phyloP scores from a whole-genome alignment of 495 filamentous ascomycete species.

The Cudoniella acicularis region DNA sequence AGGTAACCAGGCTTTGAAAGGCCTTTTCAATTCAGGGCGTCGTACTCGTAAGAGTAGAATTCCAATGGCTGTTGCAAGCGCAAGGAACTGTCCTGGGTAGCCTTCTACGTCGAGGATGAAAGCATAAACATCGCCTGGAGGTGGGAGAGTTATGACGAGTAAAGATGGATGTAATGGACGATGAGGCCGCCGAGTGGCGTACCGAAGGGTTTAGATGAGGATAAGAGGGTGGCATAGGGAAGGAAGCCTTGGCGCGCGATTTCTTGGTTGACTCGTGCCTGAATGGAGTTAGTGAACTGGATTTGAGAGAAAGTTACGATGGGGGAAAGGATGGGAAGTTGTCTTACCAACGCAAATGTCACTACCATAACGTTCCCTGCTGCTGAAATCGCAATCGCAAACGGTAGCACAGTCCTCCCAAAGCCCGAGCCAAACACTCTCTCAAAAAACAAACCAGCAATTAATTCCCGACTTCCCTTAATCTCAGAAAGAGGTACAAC shows the following conservation, averaged over 20 bases:
- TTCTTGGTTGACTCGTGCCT: conserved; percentile 58
- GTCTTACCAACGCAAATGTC: conserved; percentile 62
- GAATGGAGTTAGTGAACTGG: background rate
- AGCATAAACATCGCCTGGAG: conserved; percentile 61
- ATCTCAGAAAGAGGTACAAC: conserved; percentile 67
- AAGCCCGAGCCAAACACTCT: conserved; percentile 56
- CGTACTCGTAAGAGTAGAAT: conserved; percentile 58
- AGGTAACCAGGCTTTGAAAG: conserved; percentile 65
- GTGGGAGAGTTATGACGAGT: conserved; percentile 56
- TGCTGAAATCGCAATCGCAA: conserved; percentile 37
- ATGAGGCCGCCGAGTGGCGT: conserved; percentile 64
- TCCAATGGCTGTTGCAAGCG: conserved; percentile 55
- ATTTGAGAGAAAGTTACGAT: too few relatives aligned
- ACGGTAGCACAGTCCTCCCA: conserved; percentile 57
- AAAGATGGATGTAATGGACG: conserved; percentile 64
- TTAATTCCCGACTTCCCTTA: conserved; percentile 61
- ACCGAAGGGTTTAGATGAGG: conserved; percentile 64
- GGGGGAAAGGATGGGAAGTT: too few relatives aligned
- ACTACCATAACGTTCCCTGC: conserved; percentile 78
- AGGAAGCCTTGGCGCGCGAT: conserved; percentile 56
- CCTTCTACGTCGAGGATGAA: conserved; percentile 73
- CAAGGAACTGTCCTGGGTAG: conserved; percentile 62
- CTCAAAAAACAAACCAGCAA: conserved; percentile 67
- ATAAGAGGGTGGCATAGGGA: conserved; percentile 57
- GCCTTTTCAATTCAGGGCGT: conserved; percentile 58